Evolutionary conservation across 106 monocot genomes (phyloP), one percentile per base, ranked within the genome.

Genomic region (Allium cepa): DNA sequence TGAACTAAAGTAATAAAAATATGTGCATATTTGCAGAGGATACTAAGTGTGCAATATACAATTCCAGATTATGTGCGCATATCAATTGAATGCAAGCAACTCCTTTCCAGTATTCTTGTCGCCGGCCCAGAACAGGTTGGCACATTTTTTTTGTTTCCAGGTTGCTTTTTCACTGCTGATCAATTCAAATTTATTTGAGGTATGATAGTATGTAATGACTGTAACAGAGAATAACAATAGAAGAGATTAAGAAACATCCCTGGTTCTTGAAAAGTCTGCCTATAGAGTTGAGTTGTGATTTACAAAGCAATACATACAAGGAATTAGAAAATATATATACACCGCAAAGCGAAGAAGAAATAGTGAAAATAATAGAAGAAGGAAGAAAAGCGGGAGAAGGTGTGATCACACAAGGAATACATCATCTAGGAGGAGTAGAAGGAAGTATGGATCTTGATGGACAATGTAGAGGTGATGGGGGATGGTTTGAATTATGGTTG

Each of bases 321-420:
- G 75, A 82, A 9, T 7, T 26, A 16, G 73, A 67, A n/a, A n/a
- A n/a, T n/a, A n/a, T n/a, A 14, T 46, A n/a, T n/a, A n/a, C n/a
- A n/a, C n/a, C n/a, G n/a, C 93, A 94, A 66, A 84, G 82, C 82
- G 64, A 80, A 13, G 90, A 94, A 53, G 90, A 87, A 18, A 72
- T 90, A 9, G 74, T 69, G 46, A 63, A 59, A 27, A 78, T 94
- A 17, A 53, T 94, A 57, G 73, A 90, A 57, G 94, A 94, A 72
- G 94, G 84, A 5, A 57, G 78, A 57, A 87, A 70, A 53, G 73
- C 80, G 28, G 62, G 50, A 4, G 76, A 72, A 17, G 85, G 71
- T 13, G 49, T 49, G 4, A 73, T 71, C 15, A 9, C 71, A 4
- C 17, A 8, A 36, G 72, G 76, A 8, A 76, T 77, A 11, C 66